Conservation (phyloP, 2,329 filamentous ascomycete genomes). For the Fusarium marasasianum region DNA sequence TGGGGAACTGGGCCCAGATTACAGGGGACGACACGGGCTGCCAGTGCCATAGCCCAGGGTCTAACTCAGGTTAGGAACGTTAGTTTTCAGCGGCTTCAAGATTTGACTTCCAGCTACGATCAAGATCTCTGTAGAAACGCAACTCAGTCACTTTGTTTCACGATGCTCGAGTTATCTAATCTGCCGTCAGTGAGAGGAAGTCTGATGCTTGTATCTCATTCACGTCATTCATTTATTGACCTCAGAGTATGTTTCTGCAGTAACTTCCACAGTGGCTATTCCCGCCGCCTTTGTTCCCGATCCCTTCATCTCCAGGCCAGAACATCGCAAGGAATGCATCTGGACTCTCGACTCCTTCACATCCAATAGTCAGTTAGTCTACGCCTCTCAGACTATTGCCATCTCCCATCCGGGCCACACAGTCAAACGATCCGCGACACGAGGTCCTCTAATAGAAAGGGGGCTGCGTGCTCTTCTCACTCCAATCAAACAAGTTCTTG, state of each 20-base stretch:
- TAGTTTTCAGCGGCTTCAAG: conserved; percentile 5
- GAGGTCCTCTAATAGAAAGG: conserved; percentile 38
- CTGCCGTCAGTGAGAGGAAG: background rate
- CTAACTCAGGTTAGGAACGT: background rate
- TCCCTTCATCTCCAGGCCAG: background rate
- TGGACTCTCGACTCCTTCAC: background rate
- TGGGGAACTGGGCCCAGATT: conserved; percentile 13
- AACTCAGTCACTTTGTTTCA: background rate
- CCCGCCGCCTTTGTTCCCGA: background rate
- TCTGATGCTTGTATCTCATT: background rate
- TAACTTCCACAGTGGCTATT: background rate
- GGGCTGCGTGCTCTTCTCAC: conserved; percentile 9
- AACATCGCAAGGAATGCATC: background rate
- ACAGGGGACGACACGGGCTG: conserved; percentile 15
- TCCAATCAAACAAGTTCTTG: conserved; percentile 31
- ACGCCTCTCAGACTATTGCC: conserved; percentile 8
- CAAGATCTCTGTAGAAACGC: conserved; percentile 21
- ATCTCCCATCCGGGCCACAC: conserved; percentile 22
- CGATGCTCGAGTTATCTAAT: background rate
- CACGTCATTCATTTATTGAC: background rate
- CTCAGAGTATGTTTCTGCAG: background rate
- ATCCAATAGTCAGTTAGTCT: background rate
- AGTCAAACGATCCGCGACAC: conserved; percentile 39
- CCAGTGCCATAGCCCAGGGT: conserved; percentile 10
- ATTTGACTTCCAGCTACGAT: conserved; percentile 4